Conservation (phyloP, 2,329 filamentous ascomycete genomes). For the Nannizziopsis arthrosporioides region DNA sequence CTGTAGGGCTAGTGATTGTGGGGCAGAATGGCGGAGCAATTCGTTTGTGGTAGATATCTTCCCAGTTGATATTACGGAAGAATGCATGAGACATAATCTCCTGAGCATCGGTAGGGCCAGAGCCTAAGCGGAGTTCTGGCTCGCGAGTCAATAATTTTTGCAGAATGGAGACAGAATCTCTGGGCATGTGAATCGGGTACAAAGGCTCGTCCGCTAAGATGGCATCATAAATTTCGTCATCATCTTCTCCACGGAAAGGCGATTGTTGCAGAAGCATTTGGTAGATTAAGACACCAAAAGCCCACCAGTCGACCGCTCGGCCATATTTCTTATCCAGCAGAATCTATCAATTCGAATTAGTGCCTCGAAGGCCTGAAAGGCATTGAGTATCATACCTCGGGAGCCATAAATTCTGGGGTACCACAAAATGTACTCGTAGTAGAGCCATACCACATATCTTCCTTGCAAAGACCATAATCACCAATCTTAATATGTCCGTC, state of each 20-base stretch:
- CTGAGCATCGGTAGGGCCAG: constrained; percentile 90
- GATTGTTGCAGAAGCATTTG: constrained; percentile 99
- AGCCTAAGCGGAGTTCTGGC: constrained; percentile 82
- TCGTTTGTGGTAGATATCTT: constrained; percentile 94
- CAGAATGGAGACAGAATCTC: constrained; percentile 92
- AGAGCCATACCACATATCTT: constrained; percentile 98
- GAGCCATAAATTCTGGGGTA: constrained; percentile 99
- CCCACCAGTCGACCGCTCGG: constrained; percentile 97
- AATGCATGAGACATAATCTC: constrained; percentile 99
- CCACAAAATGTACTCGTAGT: constrained; percentile 97
- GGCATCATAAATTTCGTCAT: constrained; percentile 98
- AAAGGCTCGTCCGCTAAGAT: constrained; percentile 95
- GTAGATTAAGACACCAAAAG: constrained; percentile 96
- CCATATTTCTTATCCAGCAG: constrained; percentile 97
- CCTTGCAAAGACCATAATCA: constrained; percentile 97
- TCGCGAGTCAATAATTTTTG: constrained; percentile 95
- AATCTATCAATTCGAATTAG: constrained; percentile 47
- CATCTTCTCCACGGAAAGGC: constrained; percentile 95
- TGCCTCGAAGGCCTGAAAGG: background rate
- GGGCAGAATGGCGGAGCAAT: constrained; percentile 82
- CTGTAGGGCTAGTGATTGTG: constrained; percentile 77
- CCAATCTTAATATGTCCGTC: constrained; percentile 98
- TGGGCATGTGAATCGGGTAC: constrained; percentile 97
- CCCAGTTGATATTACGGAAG: constrained; percentile 97
- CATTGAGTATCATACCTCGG: constrained; percentile 53